A percentile compares a stretch with the other conserved stretches of the same genome.
phyloP scores from a whole-genome alignment of 306 rosid genomes.

The Abrus precatorius region DNA sequence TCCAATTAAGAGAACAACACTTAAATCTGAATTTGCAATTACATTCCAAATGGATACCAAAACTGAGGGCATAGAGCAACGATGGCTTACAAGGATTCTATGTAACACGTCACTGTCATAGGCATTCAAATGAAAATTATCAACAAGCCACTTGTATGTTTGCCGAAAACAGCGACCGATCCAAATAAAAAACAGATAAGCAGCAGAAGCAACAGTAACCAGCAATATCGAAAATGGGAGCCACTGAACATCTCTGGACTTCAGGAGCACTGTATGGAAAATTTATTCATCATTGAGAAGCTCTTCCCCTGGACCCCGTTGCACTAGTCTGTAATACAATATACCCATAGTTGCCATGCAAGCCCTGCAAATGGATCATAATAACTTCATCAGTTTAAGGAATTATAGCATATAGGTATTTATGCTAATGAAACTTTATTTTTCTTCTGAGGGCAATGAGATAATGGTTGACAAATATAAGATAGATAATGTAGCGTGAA shows the following conservation, averaged over 20 bases:
- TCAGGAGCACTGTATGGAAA: slow-evolving; percentile 46
- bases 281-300: slow-evolving; percentile 65
- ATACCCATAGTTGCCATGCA: slow-evolving; percentile 99
- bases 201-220: slow-evolving; percentile 53
- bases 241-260: slow-evolving; percentile 46
- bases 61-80: slow-evolving; percentile 51
- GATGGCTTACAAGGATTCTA: slow-evolving; percentile 48
- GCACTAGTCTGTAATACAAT: slow-evolving; percentile 96
- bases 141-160: slow-evolving; percentile 53
- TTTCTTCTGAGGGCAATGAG: slow-evolving; percentile 2
- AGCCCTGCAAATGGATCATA: slow-evolving; percentile 76
- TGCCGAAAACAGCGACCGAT: slow-evolving; percentile 47
- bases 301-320: slow-evolving; percentile 78
- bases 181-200: slow-evolving; percentile 54
- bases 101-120: slow-evolving; percentile 49
- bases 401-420: slow-evolving; percentile 19
- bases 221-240: slow-evolving; percentile 48
- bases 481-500: not conserved
- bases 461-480: not conserved
- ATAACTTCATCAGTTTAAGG: slow-evolving; percentile 44
- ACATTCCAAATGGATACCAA: slow-evolving; percentile 53
- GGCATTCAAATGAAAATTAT: slow-evolving; percentile 56
- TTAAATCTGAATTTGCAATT: slow-evolving; percentile 59
- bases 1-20: slow-evolving; percentile 46
- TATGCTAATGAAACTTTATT: not conserved